Evolutionary conservation across 2,329 filamentous ascomycete species (phyloP), one percentile per base, ranked within the genome.

Genomic region (Exophiala sp.): DNA sequence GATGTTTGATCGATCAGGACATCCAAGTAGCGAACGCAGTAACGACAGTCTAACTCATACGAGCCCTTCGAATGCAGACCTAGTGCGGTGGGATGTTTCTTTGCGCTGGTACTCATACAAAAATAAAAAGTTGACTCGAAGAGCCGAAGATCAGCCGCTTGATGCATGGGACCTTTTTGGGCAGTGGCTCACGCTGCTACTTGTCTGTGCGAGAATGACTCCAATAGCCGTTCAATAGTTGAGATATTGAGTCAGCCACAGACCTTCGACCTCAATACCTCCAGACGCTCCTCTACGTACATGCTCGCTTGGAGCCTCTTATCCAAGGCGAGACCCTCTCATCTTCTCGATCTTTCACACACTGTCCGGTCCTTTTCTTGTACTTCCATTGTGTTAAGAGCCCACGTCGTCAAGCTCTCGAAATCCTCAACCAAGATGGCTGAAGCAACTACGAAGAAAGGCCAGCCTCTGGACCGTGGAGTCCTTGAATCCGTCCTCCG

Each of bases 401-500:
- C 47, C 29, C 38, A 50, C 14, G 42, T 50, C 11, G 18, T 14
- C 21, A 20, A 24, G 20, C 20, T 18, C 21, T n/a, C n/a, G 21
- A 24, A 43, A 24, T 24, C n/a, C 41, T 24, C 62, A 68, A 59
- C 68, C 61, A 73, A 58, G 59, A 84, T 83, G 80, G 74, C 81
- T 50, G 79, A 80, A 55, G 78, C 80, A 53, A 94, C 88, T 62
- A 95, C 91, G 56, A 84, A 90, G 69, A 91, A 88, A 75, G 94
- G 92, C 66, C 86, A 96, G 78, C 85, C 89, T 74, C 86, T 99
- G 65, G 91, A 97, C 74, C 85, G 90, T 67, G 76, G 80, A 55
- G 78, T 83, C 53, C 83, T 97, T 68, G 94, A 97, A 69, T 87
- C 85, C 58, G 83, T 97, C 68, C 85, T 97, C 65, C 85, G 88